Percentiles rank a stretch among this genome's conserved stretches.
Evolutionary conservation across 208 protist species (phyloP).

Genomic region (Acanthamoeba quina): DNA sequence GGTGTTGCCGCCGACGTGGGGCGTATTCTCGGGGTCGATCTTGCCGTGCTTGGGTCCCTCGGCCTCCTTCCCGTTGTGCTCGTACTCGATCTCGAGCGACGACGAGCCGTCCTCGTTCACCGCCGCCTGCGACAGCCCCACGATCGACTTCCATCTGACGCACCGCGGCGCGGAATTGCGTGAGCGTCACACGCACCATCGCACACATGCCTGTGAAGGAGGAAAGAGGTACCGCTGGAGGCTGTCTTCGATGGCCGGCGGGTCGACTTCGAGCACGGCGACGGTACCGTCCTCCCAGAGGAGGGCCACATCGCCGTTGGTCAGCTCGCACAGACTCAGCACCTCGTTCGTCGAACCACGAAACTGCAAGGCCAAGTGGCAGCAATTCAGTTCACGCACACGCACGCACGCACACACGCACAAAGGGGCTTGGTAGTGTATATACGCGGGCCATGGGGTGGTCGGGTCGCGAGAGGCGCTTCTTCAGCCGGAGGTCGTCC

Average conservation of each 20-base stretch:
- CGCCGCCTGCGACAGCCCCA: background rate
- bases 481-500: background rate
- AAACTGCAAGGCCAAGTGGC: background rate
- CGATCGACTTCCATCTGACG: slow-evolving; percentile 64
- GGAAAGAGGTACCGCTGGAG: background rate
- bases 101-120: slow-evolving; percentile 48
- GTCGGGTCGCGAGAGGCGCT: slow-evolving; percentile 41
- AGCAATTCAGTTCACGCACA: background rate
- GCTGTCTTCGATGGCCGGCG: slow-evolving; percentile 18
- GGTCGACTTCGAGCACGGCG: slow-evolving; percentile 47
- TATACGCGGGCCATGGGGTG: slow-evolving; percentile 45
- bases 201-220: background rate
- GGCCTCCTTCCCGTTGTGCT: slow-evolving; percentile 75
- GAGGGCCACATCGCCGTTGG: slow-evolving; percentile 44
- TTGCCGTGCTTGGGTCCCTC: slow-evolving; percentile 79
- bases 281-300: slow-evolving; percentile 45
- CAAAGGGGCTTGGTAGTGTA: too few relatives aligned
- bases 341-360: slow-evolving; percentile 25
- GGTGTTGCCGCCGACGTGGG: slow-evolving; percentile 79
- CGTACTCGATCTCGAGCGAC: slow-evolving; percentile 63
- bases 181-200: background rate
- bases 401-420: background rate
- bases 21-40: slow-evolving; percentile 66
- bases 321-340: slow-evolving; percentile 54
- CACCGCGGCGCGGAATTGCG: too few relatives aligned